phyloP scores from a whole-genome alignment of 352 stramenopile genomes.

The Globisporangium cederbergense region DNA sequence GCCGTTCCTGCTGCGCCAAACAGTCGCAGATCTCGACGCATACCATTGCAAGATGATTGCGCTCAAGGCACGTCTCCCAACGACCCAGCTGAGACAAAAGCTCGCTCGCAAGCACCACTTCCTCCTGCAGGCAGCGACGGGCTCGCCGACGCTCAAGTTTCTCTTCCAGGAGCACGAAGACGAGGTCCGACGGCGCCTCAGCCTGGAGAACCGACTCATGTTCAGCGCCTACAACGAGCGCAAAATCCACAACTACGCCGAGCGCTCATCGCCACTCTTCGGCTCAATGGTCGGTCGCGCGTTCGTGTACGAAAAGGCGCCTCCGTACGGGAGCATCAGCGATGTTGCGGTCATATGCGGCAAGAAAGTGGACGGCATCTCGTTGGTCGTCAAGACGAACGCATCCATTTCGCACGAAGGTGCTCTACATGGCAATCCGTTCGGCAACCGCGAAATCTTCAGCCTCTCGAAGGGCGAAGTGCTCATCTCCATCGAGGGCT shows the following conservation, averaged over 20 bases:
- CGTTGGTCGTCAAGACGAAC: constrained; percentile 57
- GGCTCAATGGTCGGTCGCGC: constrained; percentile 33
- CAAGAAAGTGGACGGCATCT: constrained; percentile 74
- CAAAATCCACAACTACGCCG: constrained; percentile 59
- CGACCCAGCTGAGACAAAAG: constrained; percentile 24
- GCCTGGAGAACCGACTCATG: constrained; percentile 72
- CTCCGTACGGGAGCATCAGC: constrained; percentile 61
- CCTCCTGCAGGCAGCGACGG: constrained; percentile 36
- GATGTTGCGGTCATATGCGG: constrained; percentile 61
- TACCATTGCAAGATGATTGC: constrained; percentile 50
- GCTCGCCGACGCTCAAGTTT: constrained; percentile 69
- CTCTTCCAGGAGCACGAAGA: constrained; percentile 61
- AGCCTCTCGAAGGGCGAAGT: constrained; percentile 49
- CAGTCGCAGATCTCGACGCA: constrained; percentile 38
- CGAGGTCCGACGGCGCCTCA: constrained; percentile 49
- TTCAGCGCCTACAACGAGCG: constrained; percentile 69
- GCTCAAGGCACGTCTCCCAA: constrained; percentile 28
- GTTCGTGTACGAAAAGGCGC: constrained; percentile 64
- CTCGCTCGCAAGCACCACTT: constrained; percentile 22
- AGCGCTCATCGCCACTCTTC: constrained; percentile 46
- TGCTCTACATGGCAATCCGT: constrained; percentile 61
- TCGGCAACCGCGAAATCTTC: constrained; percentile 65
- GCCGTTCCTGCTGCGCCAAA: constrained; percentile 43
- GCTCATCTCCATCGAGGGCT: constrained; percentile 61
- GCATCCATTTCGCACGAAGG: constrained; percentile 38